These are phyloP conservation scores for Cladophialophora psammophila DNA, from an alignment of 2,329 filamentous ascomycete genomes.

Conservation along the genomic window DNA sequence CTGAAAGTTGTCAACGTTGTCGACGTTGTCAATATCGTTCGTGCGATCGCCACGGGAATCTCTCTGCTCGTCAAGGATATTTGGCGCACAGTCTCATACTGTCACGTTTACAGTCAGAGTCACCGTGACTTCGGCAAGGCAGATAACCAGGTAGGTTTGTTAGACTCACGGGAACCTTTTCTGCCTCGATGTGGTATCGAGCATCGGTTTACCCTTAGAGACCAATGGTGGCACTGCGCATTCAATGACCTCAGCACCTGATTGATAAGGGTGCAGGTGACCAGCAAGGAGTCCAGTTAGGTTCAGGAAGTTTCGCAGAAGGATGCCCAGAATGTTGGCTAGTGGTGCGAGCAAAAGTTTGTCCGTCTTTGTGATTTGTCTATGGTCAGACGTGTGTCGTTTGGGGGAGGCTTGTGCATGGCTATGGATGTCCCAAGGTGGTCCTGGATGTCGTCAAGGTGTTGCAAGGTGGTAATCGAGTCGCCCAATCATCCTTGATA, in stretches of 20 bases:
- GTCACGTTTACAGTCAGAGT: no score
- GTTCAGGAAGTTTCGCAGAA: not conserved
- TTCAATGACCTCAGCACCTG: not conserved
- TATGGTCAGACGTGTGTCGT: slow-evolving; percentile 19
- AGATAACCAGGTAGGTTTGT: no score
- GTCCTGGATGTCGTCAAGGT: slow-evolving; percentile 13
- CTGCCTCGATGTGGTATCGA: not conserved
- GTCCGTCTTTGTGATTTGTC: slow-evolving; percentile 21
- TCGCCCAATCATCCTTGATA: slow-evolving; percentile 17
- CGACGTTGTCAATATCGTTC: no score
- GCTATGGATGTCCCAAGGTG: not conserved
- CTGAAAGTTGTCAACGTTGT: no score
- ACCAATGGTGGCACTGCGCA: not conserved
- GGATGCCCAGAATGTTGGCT: not conserved
- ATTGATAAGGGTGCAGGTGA: not conserved
- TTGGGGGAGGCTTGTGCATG: slow-evolving; percentile 1
- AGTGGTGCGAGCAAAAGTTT: not conserved
- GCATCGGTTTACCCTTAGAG: not conserved
- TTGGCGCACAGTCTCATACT: no score
- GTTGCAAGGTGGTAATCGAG: slow-evolving; percentile 12
- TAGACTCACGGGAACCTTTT: no score
- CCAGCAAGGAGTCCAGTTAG: not conserved
- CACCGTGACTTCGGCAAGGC: no score
- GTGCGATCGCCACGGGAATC: no score
- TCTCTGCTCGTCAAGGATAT: no score